Evolutionary conservation across 1,139 yeast genomes (phyloP).

Genomic region (Blastobotrys buckinghamii): DNA sequence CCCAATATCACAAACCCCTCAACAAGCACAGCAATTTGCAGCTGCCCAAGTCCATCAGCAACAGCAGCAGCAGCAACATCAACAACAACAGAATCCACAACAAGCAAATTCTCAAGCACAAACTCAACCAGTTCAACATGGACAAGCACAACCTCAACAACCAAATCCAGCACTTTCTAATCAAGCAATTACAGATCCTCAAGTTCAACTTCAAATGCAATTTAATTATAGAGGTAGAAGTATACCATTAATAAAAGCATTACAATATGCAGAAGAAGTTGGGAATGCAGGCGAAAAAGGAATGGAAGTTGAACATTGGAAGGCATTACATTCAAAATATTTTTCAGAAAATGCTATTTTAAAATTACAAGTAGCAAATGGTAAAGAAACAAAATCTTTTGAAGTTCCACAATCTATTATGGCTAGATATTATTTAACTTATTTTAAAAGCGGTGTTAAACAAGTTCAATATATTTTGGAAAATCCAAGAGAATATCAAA

Average conservation of each 20-base stretch:
- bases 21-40: constrained; percentile 4
- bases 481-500: constrained; percentile 58
- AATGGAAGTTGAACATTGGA: constrained; percentile 44
- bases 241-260: constrained; percentile 33
- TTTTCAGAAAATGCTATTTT: constrained; percentile 46
- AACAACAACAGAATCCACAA: background rate
- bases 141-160: background rate
- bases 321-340: constrained; percentile 40
- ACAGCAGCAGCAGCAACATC: constrained; percentile 4
- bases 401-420: constrained; percentile 60
- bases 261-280: constrained; percentile 38
- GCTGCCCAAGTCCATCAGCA: constrained; percentile 5
- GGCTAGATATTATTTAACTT: constrained; percentile 57
- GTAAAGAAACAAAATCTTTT: constrained; percentile 48
- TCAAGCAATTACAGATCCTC: background rate
- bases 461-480: constrained; percentile 56
- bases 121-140: too few species aligned
- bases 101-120: too few species aligned
- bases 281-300: constrained; percentile 35
- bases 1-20: background rate
- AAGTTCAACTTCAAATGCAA: background rate
- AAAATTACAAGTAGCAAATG: constrained; percentile 40
- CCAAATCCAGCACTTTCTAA: too few species aligned
- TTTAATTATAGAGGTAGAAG: constrained; percentile 10
- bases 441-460: constrained; percentile 49